These are phyloP conservation scores for Fusarium nanum DNA, from an alignment of 2,329 filamentous ascomycete genomes.

Conservation along the genomic window DNA sequence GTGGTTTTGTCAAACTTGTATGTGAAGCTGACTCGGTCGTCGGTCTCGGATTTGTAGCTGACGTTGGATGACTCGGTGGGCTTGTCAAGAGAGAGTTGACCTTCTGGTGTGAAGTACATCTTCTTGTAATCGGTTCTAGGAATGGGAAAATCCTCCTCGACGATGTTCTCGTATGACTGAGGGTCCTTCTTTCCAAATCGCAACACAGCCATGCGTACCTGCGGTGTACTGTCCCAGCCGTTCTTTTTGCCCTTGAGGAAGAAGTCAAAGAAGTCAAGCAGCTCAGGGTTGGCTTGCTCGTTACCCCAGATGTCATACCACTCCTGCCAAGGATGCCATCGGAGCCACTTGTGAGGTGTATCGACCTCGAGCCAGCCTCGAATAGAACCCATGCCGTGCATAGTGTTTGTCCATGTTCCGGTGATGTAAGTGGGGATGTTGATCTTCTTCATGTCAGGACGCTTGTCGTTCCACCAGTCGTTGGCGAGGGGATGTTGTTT, in stretches of 20 bases:
- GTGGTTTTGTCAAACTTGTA: background rate
- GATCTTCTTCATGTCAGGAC: slow-evolving; percentile 13
- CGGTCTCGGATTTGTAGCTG: slow-evolving; percentile 8
- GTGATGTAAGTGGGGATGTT: slow-evolving; percentile 18
- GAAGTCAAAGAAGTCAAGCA: background rate
- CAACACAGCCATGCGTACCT: background rate
- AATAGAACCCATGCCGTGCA: slow-evolving; percentile 18
- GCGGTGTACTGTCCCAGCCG: background rate
- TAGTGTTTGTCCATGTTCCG: slow-evolving; percentile 8
- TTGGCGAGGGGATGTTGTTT: slow-evolving; percentile 1
- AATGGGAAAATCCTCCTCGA: slow-evolving; percentile 4
- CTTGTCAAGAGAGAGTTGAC: rapidly evolving
- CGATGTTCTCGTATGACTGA: slow-evolving; percentile 9
- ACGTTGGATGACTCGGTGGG: rapidly evolving
- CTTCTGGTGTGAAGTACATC: background rate
- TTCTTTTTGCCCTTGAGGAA: slow-evolving; percentile 14
- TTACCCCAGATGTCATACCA: slow-evolving; percentile 26
- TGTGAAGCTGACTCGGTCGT: background rate
- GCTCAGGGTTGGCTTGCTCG: background rate
- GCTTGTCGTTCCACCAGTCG: slow-evolving; percentile 20
- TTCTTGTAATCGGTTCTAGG: slow-evolving; percentile 13
- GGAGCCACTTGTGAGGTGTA: slow-evolving; percentile 7
- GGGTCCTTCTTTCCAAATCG: slow-evolving; percentile 15
- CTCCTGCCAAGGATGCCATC: slow-evolving; percentile 25
- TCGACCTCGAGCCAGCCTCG: slow-evolving; percentile 16